A percentile compares a stretch with the other conserved stretches of the same genome.
These are phyloP conservation scores for Tremellales sp. DNA, from an alignment of 1,284 basidiomycete species.

Conservation along the genomic window DNA sequence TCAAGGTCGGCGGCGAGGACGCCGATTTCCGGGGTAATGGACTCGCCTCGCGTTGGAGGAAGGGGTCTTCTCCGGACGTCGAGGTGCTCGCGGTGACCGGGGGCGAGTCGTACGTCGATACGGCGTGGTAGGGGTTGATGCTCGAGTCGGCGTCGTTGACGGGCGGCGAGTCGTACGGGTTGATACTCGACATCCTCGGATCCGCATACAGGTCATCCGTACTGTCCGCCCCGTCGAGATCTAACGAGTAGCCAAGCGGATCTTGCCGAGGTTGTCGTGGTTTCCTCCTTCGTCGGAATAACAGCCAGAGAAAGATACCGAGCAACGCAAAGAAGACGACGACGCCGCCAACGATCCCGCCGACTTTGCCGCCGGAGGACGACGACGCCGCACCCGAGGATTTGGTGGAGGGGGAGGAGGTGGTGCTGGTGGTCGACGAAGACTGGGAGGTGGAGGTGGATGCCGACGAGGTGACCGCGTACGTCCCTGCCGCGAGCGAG, in stretches of 20 bases:
- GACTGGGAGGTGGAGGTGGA: neutral
- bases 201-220: constrained; percentile 1
- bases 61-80: no score
- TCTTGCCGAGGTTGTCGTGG: constrained; percentile 1
- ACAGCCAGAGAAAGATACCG: constrained; percentile 9
- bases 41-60: no score
- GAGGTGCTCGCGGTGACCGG: no score
- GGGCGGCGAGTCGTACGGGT: neutral
- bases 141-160: neutral
- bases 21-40: neutral
- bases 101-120: no score
- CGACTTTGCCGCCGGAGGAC: constrained; percentile 23
- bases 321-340: constrained; percentile 17
- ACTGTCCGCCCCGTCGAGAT: constrained; percentile 10
- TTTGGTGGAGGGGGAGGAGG: constrained; percentile 3
- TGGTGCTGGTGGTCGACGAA: neutral
- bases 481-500: constrained; percentile 18
- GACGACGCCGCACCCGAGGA: neutral
- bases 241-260: constrained; percentile 3
- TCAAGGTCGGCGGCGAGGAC: constrained; percentile 15
- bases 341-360: constrained; percentile 28
- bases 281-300: constrained; percentile 16
- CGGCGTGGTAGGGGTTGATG: no score
- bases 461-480: constrained; percentile 14
- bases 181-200: constrained; percentile 6